These are phyloP conservation scores for Eucalyptus regnans DNA, from an alignment of 345 rosid species.

Conservation along the genomic window DNA sequence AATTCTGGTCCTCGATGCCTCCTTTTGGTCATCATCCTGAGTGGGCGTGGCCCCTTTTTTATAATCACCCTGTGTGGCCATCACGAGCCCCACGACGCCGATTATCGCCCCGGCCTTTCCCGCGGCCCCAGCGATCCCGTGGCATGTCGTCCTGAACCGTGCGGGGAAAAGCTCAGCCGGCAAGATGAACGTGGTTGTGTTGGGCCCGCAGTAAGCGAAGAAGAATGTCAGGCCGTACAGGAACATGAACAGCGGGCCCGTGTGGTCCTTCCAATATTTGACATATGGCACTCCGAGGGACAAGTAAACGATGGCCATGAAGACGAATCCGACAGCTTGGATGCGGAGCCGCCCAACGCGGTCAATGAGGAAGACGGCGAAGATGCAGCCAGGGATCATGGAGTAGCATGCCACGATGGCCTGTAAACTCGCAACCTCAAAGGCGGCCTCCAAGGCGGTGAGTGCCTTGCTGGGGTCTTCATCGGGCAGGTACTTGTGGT, in stretches of 20 bases:
- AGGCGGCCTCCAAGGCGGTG: background rate
- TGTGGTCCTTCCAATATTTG: constrained; percentile 7
- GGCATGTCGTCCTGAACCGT: constrained; percentile 68
- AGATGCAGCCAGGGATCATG: background rate
- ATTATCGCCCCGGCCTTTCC: constrained; percentile 69
- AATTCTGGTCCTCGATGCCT: constrained; percentile 19
- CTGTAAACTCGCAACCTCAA: background rate
- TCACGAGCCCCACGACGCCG: constrained; percentile 44
- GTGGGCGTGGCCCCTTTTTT: too few relatives aligned
- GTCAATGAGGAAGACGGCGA: background rate
- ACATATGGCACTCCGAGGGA: constrained; percentile 13
- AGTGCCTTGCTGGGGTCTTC: background rate
- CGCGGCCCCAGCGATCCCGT: constrained; percentile 57
- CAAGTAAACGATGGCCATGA: background rate
- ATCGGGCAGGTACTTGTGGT: background rate
- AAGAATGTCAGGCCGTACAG: constrained; percentile 45
- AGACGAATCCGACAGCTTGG: background rate
- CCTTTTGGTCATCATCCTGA: too few relatives aligned
- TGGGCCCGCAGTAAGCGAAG: constrained; percentile 74
- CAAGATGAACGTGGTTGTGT: constrained; percentile 62
- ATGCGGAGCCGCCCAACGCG: background rate
- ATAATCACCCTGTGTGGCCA: constrained; percentile 11
- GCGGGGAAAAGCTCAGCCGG: constrained; percentile 81
- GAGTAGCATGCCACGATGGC: background rate
- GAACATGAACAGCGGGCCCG: constrained; percentile 12